These are phyloP conservation scores for Cryoendolithus antarcticus DNA, from an alignment of 2,329 filamentous ascomycete species.

Conservation along the genomic window DNA sequence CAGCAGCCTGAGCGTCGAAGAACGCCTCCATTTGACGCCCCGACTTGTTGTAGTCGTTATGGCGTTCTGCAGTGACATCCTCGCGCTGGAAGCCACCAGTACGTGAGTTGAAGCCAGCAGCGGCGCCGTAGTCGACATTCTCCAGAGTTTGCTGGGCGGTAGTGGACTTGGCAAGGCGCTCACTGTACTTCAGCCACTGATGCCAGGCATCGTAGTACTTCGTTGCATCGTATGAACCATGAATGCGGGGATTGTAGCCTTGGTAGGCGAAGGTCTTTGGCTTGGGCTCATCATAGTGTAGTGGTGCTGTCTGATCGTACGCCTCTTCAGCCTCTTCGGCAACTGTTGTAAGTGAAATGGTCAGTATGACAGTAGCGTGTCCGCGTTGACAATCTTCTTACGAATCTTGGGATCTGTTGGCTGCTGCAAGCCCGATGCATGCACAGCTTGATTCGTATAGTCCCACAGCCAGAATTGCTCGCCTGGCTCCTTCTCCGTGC, in stretches of 20 bases:
- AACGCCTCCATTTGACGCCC: slow-evolving; percentile 81
- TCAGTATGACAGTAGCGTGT: background rate
- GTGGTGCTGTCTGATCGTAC: slow-evolving; percentile 36
- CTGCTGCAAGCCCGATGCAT: slow-evolving; percentile 15
- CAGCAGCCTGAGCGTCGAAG: slow-evolving; percentile 91
- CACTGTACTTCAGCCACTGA: slow-evolving; percentile 10
- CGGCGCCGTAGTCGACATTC: slow-evolving; percentile 44
- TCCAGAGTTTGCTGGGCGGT: slow-evolving; percentile 19
- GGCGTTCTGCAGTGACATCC: slow-evolving; percentile 57
- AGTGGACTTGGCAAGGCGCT: slow-evolving; percentile 16
- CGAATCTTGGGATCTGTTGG: slow-evolving; percentile 6
- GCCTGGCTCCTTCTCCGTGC: slow-evolving; percentile 16
- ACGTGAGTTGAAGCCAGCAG: slow-evolving; percentile 79
- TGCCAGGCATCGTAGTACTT: slow-evolving; percentile 58
- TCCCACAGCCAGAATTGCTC: slow-evolving; percentile 23
- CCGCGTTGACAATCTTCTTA: background rate
- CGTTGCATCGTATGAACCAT: slow-evolving; percentile 90
- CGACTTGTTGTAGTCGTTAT: slow-evolving; percentile 80
- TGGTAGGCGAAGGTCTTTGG: slow-evolving; percentile 8
- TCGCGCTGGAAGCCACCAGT: slow-evolving; percentile 69
- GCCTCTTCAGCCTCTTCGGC: slow-evolving; percentile 2
- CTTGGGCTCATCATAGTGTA: slow-evolving; percentile 35
- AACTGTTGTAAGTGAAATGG: background rate
- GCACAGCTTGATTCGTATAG: slow-evolving; percentile 9
- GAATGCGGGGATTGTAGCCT: slow-evolving; percentile 91